phyloP scores from a whole-genome alignment of 208 protist genomes.

The Acanthamoeba polyphaga region DNA sequence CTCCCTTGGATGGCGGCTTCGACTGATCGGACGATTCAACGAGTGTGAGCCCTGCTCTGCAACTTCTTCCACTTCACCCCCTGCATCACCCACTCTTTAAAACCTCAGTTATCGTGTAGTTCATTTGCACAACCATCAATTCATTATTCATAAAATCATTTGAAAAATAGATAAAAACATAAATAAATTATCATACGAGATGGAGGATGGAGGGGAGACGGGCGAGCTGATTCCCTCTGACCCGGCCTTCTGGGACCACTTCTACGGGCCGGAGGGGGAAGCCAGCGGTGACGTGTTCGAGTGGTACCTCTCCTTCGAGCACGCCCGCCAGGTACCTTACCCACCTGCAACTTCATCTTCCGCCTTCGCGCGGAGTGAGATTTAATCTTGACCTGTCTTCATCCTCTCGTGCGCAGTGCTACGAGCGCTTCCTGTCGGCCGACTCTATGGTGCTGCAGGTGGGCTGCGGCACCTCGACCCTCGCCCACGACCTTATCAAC shows the following conservation, averaged over 20 bases:
- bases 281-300: constrained; percentile 12
- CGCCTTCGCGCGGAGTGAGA: not conserved
- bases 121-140: too few species aligned
- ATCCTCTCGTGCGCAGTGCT: not conserved
- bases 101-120: too few species aligned
- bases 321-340: constrained; percentile 15
- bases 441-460: constrained; percentile 49
- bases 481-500: constrained; percentile 26
- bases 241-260: constrained; percentile 58
- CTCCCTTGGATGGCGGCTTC: not conserved
- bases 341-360: not conserved
- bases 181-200: too few species aligned
- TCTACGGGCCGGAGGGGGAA: constrained; percentile 46
- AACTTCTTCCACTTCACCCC: not conserved
- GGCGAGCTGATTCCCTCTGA: constrained; percentile 29
- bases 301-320: constrained; percentile 65
- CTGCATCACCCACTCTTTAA: too few species aligned
- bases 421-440: constrained; percentile 4
- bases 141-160: not conserved
- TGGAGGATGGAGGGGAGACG: constrained; percentile 1
- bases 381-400: not conserved
- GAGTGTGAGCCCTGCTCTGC: not conserved
- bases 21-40: not conserved
- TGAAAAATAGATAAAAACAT: not conserved
- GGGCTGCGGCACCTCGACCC: constrained; percentile 57